Percentiles rank a stretch among this genome's conserved stretches.
Conservation (phyloP, 345 rosid species). For the Eucalyptus tenuipes region DNA sequence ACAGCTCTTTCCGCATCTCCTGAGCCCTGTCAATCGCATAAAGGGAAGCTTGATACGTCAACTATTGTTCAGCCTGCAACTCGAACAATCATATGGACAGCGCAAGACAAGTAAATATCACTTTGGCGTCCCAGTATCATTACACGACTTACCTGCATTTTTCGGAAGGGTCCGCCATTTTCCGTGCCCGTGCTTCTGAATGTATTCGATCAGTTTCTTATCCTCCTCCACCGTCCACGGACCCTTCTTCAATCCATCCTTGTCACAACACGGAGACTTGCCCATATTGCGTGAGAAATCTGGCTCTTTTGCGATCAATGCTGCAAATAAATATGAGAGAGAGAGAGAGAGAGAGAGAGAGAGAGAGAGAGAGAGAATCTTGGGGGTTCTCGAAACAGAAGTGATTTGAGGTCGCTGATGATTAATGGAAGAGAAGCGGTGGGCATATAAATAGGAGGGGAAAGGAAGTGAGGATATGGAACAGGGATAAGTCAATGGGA, state of each 20-base stretch:
- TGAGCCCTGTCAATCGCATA: constrained; percentile 5
- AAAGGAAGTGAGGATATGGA: neutral
- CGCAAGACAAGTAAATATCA: neutral
- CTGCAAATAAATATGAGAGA: neutral
- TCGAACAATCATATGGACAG: neutral
- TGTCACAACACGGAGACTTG: constrained; percentile 30
- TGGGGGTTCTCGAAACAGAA: neutral
- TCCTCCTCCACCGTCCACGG: constrained; percentile 94
- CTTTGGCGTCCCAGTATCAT: neutral
- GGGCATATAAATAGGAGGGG: neutral
- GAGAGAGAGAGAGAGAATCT: neutral
- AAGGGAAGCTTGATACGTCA: neutral
- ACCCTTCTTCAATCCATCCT: constrained; percentile 67
- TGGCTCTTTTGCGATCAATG: neutral
- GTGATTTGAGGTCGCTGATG: neutral
- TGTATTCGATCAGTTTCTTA: constrained; percentile 45
- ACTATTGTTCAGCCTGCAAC: neutral
- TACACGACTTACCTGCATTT: constrained; percentile 43
- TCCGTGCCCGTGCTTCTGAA: constrained; percentile 64
- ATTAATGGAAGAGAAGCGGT: neutral
- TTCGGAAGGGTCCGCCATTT: constrained; percentile 76
- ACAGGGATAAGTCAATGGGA: constrained; percentile 32
- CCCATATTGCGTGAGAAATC: constrained; percentile 17
- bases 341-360: neutral
- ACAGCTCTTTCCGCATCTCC: constrained; percentile 88